These are phyloP conservation scores for Apiospora phragmitis DNA, from an alignment of 2,329 filamentous ascomycete species.

Conservation along the genomic window DNA sequence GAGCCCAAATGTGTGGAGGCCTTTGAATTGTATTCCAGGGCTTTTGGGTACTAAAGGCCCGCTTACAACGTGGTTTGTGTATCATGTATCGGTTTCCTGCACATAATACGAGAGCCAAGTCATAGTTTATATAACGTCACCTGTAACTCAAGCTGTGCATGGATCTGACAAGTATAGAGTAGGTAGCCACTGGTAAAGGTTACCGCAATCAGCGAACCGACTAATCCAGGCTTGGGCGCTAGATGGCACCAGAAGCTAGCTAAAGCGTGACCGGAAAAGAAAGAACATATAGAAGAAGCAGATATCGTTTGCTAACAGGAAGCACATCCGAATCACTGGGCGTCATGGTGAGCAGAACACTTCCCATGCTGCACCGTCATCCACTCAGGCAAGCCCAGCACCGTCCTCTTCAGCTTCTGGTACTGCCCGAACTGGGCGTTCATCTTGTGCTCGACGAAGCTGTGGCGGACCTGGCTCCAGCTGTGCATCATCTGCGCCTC, in stretches of 20 bases:
- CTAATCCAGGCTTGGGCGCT: neutral
- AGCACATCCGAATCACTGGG: neutral
- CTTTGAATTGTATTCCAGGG: no score
- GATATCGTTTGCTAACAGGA: neutral
- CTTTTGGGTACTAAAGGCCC: no score
- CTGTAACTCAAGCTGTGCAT: no score
- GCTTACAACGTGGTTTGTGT: no score
- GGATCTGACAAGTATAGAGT: no score
- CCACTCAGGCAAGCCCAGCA: neutral
- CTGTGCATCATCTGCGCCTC: neutral
- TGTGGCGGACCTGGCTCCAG: slow-evolving; percentile 4
- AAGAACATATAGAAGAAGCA: neutral
- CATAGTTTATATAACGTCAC: no score
- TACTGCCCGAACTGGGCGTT: neutral
- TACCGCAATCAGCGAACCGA: neutral
- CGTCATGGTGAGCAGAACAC: neutral
- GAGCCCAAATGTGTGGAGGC: no score
- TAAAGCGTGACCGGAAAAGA: neutral
- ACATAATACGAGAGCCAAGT: no score
- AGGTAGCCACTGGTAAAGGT: no score
- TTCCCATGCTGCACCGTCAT: neutral
- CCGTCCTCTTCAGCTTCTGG: neutral
- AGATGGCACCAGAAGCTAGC: neutral
- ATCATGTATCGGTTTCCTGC: no score
- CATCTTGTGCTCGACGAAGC: neutral